Base-by-base conservation (phyloP, 805 yeast species). In the Saturnispora serradocipensis region DNA sequence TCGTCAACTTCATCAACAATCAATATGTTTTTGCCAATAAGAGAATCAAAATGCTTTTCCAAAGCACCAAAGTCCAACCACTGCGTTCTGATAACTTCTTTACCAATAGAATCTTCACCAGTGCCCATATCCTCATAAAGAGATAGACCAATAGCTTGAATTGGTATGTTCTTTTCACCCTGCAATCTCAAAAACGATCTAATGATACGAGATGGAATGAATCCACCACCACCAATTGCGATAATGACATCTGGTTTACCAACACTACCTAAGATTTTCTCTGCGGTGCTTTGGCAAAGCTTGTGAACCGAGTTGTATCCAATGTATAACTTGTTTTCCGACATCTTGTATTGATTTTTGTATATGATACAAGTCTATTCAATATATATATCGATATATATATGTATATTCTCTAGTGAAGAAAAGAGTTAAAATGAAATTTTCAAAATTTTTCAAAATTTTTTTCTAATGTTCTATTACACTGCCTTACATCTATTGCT, bases 1-100 rank as follows among this genome's bases (percentile, higher is more conserved):
- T 88, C 96, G 67, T 88, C 96, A 45, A 88, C 96, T 71, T 88
- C 96, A 67, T 88, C 96, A 35, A 88, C 93, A 60, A 88, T 86
- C 58, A 88, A 70, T 38, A 88, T 75, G 64, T 81, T 82, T 69
- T 87, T 88, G 59, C 95, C 95, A 53, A 88, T 82, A 56, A 88
- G 73, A 45, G 87, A 82, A 58, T 83, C 86, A 58, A 83, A 80
- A 67, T 82, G 87, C 67, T 80, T 74, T 47, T 74, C 76, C 49
- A 86, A 71, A 46, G 86, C 79, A 57, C 86, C 82, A 67, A 87
- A 86, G 64, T 88, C 95, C 45, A 88, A 76, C 96, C 96, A 88
- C 71, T 88, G 96, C 24, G 95, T 88, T 66, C 95, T 80, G 38
- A 86, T 73, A 46, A 88, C 95, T 68, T 88, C 90, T 60, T 80